A percentile compares a stretch with the other conserved stretches of the same genome.
These are phyloP conservation scores for Aureobasidium mangrovei DNA, from an alignment of 2,329 filamentous ascomycete species.

Conservation along the genomic window DNA sequence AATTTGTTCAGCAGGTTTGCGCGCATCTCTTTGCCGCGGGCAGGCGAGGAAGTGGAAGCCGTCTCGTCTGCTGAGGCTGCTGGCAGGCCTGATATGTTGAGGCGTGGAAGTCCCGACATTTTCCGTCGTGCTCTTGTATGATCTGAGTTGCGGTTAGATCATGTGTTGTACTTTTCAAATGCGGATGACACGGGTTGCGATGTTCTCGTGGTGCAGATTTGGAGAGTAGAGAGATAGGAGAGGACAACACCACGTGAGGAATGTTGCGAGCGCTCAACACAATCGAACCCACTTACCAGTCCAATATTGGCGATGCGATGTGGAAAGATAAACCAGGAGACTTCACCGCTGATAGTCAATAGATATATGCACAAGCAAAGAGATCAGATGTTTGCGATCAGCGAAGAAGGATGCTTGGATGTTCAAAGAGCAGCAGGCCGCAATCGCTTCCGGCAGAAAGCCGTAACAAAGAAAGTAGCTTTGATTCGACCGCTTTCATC, in stretches of 20 bases:
- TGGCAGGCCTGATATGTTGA: constrained; percentile 44
- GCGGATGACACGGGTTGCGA: too few species aligned
- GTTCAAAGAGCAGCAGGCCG: background rate
- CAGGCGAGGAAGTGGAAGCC: constrained; percentile 57
- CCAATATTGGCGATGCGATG: too few species aligned
- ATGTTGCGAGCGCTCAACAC: too few species aligned
- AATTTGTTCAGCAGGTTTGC: constrained; percentile 32
- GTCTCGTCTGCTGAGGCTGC: constrained; percentile 51
- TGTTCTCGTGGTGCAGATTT: too few species aligned
- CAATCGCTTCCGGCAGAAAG: constrained; percentile 2
- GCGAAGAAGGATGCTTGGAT: background rate
- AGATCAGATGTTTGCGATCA: background rate
- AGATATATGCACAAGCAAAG: background rate
- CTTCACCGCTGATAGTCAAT: background rate
- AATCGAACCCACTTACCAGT: too few species aligned
- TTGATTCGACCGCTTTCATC: background rate
- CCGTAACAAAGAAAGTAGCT: constrained; percentile 4
- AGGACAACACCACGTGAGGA: too few species aligned
- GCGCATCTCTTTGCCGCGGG: constrained; percentile 68
- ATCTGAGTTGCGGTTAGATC: background rate
- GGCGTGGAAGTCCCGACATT: constrained; percentile 22
- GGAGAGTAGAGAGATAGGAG: too few species aligned
- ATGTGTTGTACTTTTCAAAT: too few species aligned
- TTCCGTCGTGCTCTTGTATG: background rate
- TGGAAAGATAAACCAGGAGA: background rate